phyloP scores from a whole-genome alignment of 345 rosid species.

The Linum usitatissimum region DNA sequence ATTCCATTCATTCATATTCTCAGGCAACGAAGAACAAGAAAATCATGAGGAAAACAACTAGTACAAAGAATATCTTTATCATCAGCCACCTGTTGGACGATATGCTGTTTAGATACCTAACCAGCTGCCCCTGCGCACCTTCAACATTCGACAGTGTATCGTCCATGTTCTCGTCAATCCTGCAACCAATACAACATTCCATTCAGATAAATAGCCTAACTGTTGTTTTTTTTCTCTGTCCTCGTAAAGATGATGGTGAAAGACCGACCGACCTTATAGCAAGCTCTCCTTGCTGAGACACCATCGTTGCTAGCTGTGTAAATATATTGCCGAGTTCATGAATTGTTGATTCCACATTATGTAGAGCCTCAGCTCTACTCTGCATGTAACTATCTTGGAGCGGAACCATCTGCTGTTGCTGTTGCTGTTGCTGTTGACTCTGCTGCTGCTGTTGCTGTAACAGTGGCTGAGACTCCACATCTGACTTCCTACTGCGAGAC shows the following conservation, averaged over 20 bases:
- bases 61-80: conserved; percentile 69
- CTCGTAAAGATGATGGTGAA: neutral
- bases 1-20: neutral
- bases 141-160: conserved; percentile 60
- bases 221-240: neutral
- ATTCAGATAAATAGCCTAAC: neutral
- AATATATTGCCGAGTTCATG: conserved; percentile 67
- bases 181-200: conserved; percentile 12
- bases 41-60: conserved; percentile 64
- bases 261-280: conserved; percentile 54
- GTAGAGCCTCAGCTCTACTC: conserved; percentile 74
- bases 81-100: conserved; percentile 77
- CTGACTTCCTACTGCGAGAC: conserved; percentile 36
- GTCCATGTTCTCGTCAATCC: conserved; percentile 80
- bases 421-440: conserved; percentile 43
- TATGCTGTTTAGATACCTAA: conserved; percentile 60
- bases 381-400: conserved; percentile 77
- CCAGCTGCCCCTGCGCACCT: conserved; percentile 65
- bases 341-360: conserved; percentile 74
- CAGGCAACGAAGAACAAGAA: conserved; percentile 75
- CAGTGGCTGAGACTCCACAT: conserved; percentile 46
- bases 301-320: conserved; percentile 75
- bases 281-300: conserved; percentile 83
- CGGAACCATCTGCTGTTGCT: conserved; percentile 62
- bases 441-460: conserved; percentile 30